These are phyloP conservation scores for Clonostachys sp. DNA, from an alignment of 2,329 filamentous ascomycete species.

Conservation along the genomic window DNA sequence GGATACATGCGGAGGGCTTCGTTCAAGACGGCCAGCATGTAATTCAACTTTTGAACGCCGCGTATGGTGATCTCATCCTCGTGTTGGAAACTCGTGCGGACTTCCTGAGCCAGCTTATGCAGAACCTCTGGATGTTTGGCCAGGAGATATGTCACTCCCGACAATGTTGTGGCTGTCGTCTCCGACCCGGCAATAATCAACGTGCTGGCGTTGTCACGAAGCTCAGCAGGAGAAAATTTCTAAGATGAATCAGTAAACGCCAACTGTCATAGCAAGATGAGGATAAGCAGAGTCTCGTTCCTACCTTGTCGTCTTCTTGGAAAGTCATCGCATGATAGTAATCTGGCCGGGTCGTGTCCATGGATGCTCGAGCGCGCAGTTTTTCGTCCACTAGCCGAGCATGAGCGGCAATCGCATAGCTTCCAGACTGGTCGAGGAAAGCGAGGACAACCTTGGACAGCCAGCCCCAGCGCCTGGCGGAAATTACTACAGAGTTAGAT, in stretches of 20 bases:
- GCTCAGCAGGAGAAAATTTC: background rate
- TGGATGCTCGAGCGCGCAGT: background rate
- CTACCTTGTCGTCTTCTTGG: background rate
- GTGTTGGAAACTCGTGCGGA: background rate
- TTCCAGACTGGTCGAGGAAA: background rate
- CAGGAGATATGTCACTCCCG: slow-evolving; percentile 33
- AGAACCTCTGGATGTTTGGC: slow-evolving; percentile 7
- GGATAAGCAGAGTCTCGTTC: background rate
- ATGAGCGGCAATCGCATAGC: background rate
- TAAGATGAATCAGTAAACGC: background rate
- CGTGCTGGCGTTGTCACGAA: background rate
- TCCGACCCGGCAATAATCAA: slow-evolving; percentile 28
- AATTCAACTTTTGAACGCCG: slow-evolving; percentile 22
- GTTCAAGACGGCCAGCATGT: slow-evolving; percentile 23
- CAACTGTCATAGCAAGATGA: background rate
- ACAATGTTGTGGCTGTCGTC: slow-evolving; percentile 37
- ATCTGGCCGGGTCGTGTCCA: background rate
- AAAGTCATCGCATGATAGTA: background rate
- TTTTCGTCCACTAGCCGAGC: background rate
- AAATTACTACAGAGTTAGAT: background rate
- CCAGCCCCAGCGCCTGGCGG: background rate
- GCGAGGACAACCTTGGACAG: background rate
- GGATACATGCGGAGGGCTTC: slow-evolving; percentile 33
- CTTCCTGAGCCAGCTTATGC: background rate
- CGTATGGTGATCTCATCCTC: slow-evolving; percentile 22